Base-by-base conservation (phyloP, 176 grass and related monocot species). In the Pontederia paniculata region DNA sequence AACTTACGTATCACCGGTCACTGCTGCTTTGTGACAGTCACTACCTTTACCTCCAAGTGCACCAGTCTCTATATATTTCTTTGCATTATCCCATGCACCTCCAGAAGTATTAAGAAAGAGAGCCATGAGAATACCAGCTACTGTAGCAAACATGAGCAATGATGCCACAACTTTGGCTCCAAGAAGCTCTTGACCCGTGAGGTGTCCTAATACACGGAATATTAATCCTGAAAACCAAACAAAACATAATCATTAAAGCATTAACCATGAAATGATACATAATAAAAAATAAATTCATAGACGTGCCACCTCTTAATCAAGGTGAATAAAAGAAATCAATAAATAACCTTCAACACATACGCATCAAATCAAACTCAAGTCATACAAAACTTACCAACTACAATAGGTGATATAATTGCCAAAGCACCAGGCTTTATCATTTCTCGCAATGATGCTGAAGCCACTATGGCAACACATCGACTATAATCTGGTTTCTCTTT, bases 61-160 rank as follows among this genome's bases (percentile, higher is more conserved):
- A 21, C 93, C 93, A 73, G 93, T 98, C 72, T 98, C 93, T 53
- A 98, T 98, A 67, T 91, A 98, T 53, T 98, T 98, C 77, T 98
- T 98, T 13, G 93, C 93, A 64, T 98, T 98, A 71, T 98, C 93
- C 93, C 93, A 91, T 37, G 93, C 93, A 20, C 93, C 93, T 9
- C 93, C 93, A 55, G 93, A 74, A 17, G 93, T 98, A 70, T 98
- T 98, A 72, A 98, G 45, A 82, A 98, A 98, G 54, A 98, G 80
- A 10, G 93, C 93, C 93, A 98, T 98, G 43, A 98, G 86, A 74
- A 98, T 98, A 60, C 93, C 93, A 46, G 83, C 0, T 48, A 98
- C 93, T 12, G 93, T 98, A 0, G 93, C 93, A 37, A 98, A 98
- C 93, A 98, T 98, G 54, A 98, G 93, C 93, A 98, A 75, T 7